phyloP scores from a whole-genome alignment of 1,284 basidiomycete species.

The Neolentinus lepideus region DNA sequence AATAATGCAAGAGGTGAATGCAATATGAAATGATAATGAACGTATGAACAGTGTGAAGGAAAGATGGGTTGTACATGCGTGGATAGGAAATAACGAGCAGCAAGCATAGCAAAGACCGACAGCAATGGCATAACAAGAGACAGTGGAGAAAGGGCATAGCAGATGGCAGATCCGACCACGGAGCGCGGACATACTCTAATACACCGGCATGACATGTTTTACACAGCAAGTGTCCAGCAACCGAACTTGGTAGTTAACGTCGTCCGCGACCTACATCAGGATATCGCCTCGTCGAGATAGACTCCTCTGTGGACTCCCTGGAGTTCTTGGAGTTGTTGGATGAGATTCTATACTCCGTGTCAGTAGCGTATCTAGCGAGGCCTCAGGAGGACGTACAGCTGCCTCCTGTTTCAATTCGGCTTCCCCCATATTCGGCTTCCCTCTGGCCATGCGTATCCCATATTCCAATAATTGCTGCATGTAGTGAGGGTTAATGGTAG shows the following conservation, averaged over 20 bases:
- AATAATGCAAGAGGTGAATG: neutral
- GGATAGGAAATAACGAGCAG: neutral
- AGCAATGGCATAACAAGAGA: neutral
- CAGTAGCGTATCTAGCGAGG: neutral
- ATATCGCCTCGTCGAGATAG: no score
- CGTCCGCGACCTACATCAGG: no score
- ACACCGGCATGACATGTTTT: neutral
- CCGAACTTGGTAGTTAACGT: neutral
- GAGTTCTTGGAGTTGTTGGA: neutral
- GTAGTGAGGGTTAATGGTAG: slow-evolving; percentile 67
- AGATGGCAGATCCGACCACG: neutral
- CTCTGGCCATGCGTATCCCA: slow-evolving; percentile 48
- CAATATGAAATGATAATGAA: neutral
- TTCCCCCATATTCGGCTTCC: slow-evolving; percentile 27
- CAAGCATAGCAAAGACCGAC: neutral
- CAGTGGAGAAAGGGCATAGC: neutral
- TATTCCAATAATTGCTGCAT: slow-evolving; percentile 66
- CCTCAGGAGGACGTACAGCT: slow-evolving; percentile 31
- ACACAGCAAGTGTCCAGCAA: neutral
- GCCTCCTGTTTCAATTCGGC: slow-evolving; percentile 38
- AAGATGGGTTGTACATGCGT: neutral
- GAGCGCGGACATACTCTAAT: neutral
- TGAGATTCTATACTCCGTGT: neutral
- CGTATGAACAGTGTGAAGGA: neutral
- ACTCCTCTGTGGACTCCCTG: neutral